These are phyloP conservation scores for Austroboletus rostrupii DNA, from an alignment of 1,284 basidiomycete genomes.

Conservation along the genomic window DNA sequence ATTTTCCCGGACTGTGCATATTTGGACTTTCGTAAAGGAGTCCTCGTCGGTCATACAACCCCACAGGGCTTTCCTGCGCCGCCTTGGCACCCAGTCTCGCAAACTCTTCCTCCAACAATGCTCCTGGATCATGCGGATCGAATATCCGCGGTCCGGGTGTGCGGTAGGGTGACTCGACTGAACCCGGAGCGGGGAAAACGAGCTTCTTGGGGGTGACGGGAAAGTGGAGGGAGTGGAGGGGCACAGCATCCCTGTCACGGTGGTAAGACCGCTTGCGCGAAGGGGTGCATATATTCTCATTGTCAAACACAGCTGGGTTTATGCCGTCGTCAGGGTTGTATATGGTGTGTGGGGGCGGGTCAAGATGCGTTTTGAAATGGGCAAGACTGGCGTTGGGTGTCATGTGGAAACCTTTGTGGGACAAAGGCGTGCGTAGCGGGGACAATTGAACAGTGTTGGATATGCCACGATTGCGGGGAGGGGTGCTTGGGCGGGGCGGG, in stretches of 20 bases:
- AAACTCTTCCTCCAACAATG: slow-evolving; percentile 63
- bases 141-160: slow-evolving; percentile 53
- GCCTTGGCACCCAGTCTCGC: slow-evolving; percentile 42
- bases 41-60: slow-evolving; percentile 48
- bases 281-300: slow-evolving; percentile 51
- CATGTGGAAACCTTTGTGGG: slow-evolving; percentile 65
- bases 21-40: slow-evolving; percentile 64
- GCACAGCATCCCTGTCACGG: slow-evolving; percentile 25
- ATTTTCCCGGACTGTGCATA: slow-evolving; percentile 41
- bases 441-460: slow-evolving; percentile 40
- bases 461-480: slow-evolving; percentile 30
- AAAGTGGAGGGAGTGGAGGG: slow-evolving; percentile 32
- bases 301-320: slow-evolving; percentile 34
- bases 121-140: slow-evolving; percentile 65
- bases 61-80: slow-evolving; percentile 51
- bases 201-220: slow-evolving; percentile 57
- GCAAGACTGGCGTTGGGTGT: slow-evolving; percentile 58
- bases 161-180: slow-evolving; percentile 51
- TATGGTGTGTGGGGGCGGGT: slow-evolving; percentile 51
- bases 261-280: slow-evolving; percentile 42
- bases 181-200: slow-evolving; percentile 37
- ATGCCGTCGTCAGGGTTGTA: slow-evolving; percentile 36
- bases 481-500: slow-evolving; percentile 24
- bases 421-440: slow-evolving; percentile 59
- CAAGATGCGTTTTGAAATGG: slow-evolving; percentile 59